phyloP scores from a whole-genome alignment of 768 basidiomycete genomes.

The Calocybe cyanea region DNA sequence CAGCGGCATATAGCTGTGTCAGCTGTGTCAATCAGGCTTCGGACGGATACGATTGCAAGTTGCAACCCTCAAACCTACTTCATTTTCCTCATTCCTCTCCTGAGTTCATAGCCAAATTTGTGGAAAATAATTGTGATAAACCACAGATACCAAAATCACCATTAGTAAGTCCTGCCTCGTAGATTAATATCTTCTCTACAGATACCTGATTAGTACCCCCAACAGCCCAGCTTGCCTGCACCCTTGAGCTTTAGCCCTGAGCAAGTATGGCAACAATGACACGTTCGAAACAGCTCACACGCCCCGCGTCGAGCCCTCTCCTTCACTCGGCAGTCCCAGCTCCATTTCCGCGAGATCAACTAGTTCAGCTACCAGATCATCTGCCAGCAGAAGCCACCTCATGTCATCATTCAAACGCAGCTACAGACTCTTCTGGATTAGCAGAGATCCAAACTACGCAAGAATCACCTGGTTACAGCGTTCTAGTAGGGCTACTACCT shows the following conservation, averaged over 20 bases:
- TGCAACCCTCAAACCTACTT: background rate
- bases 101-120: no score
- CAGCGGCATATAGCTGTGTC: slow-evolving; percentile 8
- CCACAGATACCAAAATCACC: no score
- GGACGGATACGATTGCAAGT: background rate
- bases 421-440: slow-evolving; percentile 9
- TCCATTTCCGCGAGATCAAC: slow-evolving; percentile 36
- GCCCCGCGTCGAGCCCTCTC: slow-evolving; percentile 18
- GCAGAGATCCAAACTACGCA: slow-evolving; percentile 5
- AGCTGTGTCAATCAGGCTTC: slow-evolving; percentile 6
- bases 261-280: slow-evolving; percentile 37
- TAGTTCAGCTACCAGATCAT: slow-evolving; percentile 17
- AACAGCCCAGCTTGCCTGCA: background rate
- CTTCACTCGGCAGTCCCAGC: slow-evolving; percentile 31
- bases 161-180: no score
- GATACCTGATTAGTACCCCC: background rate
- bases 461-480: slow-evolving; percentile 8
- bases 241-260: slow-evolving; percentile 2
- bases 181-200: background rate
- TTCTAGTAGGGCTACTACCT: slow-evolving; percentile 10
- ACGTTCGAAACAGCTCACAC: slow-evolving; percentile 26
- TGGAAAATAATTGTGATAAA: no score
- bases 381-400: background rate
- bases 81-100: background rate
- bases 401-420: background rate